Evolutionary conservation across 2,329 filamentous ascomycete species (phyloP), one percentile per base, ranked within the genome.

Genomic region (Aspergillus sp.): DNA sequence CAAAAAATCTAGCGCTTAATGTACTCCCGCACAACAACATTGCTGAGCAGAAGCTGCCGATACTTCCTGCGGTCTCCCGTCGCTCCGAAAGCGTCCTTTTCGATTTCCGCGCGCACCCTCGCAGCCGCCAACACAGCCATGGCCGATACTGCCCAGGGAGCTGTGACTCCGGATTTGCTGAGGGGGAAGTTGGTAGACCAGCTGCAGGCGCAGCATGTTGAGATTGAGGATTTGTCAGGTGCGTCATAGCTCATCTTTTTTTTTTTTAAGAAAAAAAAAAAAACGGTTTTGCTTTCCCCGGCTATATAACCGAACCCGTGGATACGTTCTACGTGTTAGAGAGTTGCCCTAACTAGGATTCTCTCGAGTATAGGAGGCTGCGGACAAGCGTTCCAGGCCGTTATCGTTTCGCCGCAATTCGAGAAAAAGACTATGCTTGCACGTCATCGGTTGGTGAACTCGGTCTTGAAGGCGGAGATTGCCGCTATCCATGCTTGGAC

Each of bases 201-300:
- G 63, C 81, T 97, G 54, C 82, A 86, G 57, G 91, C 92, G 20
- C 82, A 83, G 27, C 85, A 96, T 77, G 91, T 96, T 62, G 88
- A 95, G 68, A 91, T 97, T 66, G 89, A 90, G 63, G 93, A 98
- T 77, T 86, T 96, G 81, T 96, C 92, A 63, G 93, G 93, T 96
- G 84, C 58, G 80, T 62, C 34, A 27, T 24, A 37, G 34, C 30
- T 22, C 15, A 19, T 12, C 57, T 56, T 48, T 49, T 49, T 56
- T 45, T 55, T 56, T 27, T 45, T 55, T 56, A 22, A 40, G 40
- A 9, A 30, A 30, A 30, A 8, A 8, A 20, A 41, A 40, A 9
- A 30, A 30, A 30, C 27, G 27, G 9, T 4, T 30, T 30, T 11
- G 27, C 3, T 51, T 40, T 51, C 22, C 39, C 13, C 7, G n/a